These are phyloP conservation scores for Microsporum audouinii DNA, from an alignment of 2,329 filamentous ascomycete genomes.

Conservation along the genomic window DNA sequence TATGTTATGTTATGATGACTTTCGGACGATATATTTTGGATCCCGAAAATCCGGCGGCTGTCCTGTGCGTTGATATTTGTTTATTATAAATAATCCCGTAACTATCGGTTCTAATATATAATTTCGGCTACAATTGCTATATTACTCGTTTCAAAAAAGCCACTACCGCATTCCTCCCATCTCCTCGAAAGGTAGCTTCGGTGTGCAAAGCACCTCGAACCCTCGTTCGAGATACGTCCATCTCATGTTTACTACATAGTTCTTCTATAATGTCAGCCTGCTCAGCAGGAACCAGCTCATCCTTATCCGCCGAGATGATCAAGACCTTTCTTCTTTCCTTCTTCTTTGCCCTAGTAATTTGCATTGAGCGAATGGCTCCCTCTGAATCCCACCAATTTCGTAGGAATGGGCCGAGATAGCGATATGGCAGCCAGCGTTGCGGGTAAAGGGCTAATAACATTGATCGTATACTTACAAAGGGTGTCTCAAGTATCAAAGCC, in stretches of 20 bases:
- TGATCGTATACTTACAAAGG: constrained; percentile 57
- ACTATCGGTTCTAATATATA: background rate
- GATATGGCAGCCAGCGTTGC: constrained; percentile 68
- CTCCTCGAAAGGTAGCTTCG: constrained; percentile 34
- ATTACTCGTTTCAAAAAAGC: constrained; percentile 9
- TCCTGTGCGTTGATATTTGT: background rate
- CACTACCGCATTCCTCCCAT: constrained; percentile 33
- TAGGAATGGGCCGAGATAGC: constrained; percentile 61
- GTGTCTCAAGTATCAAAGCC: constrained; percentile 60
- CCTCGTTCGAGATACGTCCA: constrained; percentile 29
- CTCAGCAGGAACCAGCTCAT: constrained; percentile 34
- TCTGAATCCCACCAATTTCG: constrained; percentile 47
- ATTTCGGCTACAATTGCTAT: background rate
- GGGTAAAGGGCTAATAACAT: constrained; percentile 66
- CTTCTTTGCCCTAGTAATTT: background rate
- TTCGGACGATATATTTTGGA: background rate
- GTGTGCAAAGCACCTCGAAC: constrained; percentile 41
- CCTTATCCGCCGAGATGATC: constrained; percentile 32
- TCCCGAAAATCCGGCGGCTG: background rate
- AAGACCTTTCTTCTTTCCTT: constrained; percentile 23
- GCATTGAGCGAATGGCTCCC: constrained; percentile 31
- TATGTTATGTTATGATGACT: background rate
- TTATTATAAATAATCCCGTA: background rate
- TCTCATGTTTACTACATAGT: constrained; percentile 22
- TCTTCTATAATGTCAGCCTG: constrained; percentile 27